Conservation (phyloP, 208 protist genomes). For the Acanthamoeba lenticulata region DNA sequence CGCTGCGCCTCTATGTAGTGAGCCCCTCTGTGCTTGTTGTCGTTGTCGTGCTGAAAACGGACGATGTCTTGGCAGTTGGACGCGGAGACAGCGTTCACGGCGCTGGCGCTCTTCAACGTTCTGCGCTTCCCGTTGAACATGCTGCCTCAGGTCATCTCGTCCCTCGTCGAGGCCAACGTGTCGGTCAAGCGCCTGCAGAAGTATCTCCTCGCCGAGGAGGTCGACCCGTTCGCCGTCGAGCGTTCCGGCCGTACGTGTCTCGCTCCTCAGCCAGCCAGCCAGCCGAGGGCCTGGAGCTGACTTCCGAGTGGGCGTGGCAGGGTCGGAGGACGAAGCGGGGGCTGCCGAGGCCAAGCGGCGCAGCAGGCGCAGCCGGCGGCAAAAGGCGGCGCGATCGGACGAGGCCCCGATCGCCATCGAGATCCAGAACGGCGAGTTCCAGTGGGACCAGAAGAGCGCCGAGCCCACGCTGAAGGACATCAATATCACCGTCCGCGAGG, state of each 20-base stretch:
- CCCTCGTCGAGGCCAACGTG: conserved; percentile 87
- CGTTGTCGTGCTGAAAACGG: background rate
- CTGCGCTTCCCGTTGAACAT: conserved; percentile 91
- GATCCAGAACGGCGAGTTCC: conserved; percentile 29
- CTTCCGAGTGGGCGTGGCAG: background rate
- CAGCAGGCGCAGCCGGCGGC: background rate
- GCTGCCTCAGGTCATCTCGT: conserved; percentile 88
- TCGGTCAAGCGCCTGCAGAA: conserved; percentile 85
- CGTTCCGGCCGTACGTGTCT: background rate
- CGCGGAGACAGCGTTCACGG: conserved; percentile 90
- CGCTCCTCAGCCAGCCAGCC: background rate
- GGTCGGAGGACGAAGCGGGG: background rate
- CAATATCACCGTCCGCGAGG: conserved; percentile 38
- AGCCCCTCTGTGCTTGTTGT: background rate
- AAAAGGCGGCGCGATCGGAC: background rate
- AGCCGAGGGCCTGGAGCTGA: background rate
- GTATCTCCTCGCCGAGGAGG: conserved; percentile 75
- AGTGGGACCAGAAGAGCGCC: conserved; percentile 33
- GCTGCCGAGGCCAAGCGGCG: too few species aligned
- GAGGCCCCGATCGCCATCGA: conserved; percentile 11
- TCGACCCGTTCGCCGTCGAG: conserved; percentile 48
- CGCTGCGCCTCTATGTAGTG: background rate
- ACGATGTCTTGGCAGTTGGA: conserved; percentile 79
- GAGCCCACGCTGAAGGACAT: conserved; percentile 62
- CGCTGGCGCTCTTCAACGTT: conserved; percentile 91